Evolutionary conservation across 176 grass and related monocot genomes (phyloP).

Genomic region (Hordeum vulgare): MorexV3_pseudomolecules_assembly NC_058518.1:490270557-490271056

Average conservation of each 20-base stretch:
- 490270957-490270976: background rate
- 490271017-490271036: background rate
- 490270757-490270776: slow-evolving; percentile 44
- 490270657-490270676: too few relatives aligned
- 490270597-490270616: background rate
- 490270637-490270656: background rate
- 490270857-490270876: slow-evolving; percentile 91
- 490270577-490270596: background rate
- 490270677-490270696: too few relatives aligned
- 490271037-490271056: background rate
- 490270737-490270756: slow-evolving; percentile 6
- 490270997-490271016: background rate
- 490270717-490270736: background rate
- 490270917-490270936: background rate
- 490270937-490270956: slow-evolving; percentile 6
- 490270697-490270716: too few relatives aligned
- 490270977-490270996: background rate
- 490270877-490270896: slow-evolving; percentile 47
- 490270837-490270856: slow-evolving; percentile 93
- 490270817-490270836: slow-evolving; percentile 99
- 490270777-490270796: slow-evolving; percentile 91
- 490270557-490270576: background rate
- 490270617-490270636: background rate
- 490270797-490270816: slow-evolving; percentile 99
- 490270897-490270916: background rate